phyloP scores from a whole-genome alignment of 2,329 filamentous ascomycete genomes.

The Neoarthrinium moseri region DNA sequence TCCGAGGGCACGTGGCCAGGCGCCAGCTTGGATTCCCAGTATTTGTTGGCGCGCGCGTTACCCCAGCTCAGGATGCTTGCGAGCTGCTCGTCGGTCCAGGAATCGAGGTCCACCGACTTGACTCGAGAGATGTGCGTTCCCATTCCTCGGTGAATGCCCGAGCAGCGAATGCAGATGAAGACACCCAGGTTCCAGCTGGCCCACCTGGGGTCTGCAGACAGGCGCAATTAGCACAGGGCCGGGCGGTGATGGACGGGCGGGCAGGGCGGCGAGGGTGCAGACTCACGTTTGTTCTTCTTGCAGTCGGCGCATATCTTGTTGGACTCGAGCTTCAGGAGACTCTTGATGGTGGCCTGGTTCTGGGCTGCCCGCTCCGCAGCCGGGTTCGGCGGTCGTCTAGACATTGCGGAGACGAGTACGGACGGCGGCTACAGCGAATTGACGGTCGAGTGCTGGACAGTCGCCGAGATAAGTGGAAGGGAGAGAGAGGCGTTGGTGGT shows the following conservation, averaged over 20 bases:
- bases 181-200: slow-evolving; percentile 98
- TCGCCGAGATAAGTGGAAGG: background rate
- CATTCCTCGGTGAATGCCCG: slow-evolving; percentile 97
- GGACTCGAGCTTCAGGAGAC: slow-evolving; percentile 85
- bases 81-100: slow-evolving; percentile 98
- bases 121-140: slow-evolving; percentile 97
- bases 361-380: slow-evolving; percentile 85
- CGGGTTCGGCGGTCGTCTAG: slow-evolving; percentile 73
- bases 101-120: slow-evolving; percentile 96
- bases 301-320: slow-evolving; percentile 99
- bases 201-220: slow-evolving; percentile 82
- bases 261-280: background rate
- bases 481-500: background rate
- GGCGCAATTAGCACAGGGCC: slow-evolving; percentile 8
- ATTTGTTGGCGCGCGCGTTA: slow-evolving; percentile 94
- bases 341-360: slow-evolving; percentile 93
- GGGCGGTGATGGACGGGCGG: slow-evolving; percentile 6
- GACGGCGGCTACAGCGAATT: background rate
- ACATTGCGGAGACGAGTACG: slow-evolving; percentile 57
- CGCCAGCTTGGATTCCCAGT: slow-evolving; percentile 95
- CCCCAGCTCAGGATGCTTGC: slow-evolving; percentile 94
- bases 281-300: slow-evolving; percentile 95
- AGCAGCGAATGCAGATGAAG: slow-evolving; percentile 97
- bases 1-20: slow-evolving; percentile 90
- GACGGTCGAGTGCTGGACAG: background rate